Evolutionary conservation across 768 basidiomycete genomes (phyloP).

Genomic region (Kwoniella bestiolae): DNA sequence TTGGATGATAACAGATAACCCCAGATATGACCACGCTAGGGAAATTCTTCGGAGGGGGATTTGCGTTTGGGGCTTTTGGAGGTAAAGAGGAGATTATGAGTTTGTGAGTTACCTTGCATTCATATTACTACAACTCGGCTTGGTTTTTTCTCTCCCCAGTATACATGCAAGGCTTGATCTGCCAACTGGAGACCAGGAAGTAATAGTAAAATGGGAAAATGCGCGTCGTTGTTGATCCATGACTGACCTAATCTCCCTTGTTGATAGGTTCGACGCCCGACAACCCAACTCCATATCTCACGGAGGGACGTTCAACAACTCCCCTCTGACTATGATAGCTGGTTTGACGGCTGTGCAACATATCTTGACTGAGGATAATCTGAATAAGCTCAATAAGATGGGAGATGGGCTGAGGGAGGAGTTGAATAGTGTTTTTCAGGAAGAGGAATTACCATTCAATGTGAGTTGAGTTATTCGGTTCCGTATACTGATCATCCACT

Average conservation of each 20-base stretch:
- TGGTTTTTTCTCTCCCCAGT: too few species aligned
- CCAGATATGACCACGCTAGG: constrained; percentile 34
- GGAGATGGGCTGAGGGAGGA: constrained; percentile 25
- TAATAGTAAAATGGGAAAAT: too few species aligned
- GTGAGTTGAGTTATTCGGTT: not conserved
- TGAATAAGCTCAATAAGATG: constrained; percentile 22
- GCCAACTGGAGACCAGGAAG: too few species aligned
- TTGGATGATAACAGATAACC: constrained; percentile 1
- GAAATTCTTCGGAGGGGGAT: constrained; percentile 38
- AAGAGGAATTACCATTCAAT: constrained; percentile 10
- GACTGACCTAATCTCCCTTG: too few species aligned
- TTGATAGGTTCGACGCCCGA: constrained; percentile 29
- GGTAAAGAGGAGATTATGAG: constrained; percentile 24
- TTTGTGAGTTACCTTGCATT: not conserved
- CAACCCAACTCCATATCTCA: constrained; percentile 19
- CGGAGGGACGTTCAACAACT: constrained; percentile 42
- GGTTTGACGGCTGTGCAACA: constrained; percentile 25
- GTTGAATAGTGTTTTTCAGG: constrained; percentile 19
- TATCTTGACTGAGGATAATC: constrained; percentile 21
- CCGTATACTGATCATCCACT: not conserved
- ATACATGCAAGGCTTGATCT: too few species aligned
- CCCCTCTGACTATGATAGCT: constrained; percentile 33
- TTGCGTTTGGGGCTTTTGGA: constrained; percentile 36
- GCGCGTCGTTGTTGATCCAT: too few species aligned
- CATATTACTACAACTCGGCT: too few species aligned